Conservation (phyloP, 2,329 filamentous ascomycete species). For the Dothideomycetes sp. region DNA sequence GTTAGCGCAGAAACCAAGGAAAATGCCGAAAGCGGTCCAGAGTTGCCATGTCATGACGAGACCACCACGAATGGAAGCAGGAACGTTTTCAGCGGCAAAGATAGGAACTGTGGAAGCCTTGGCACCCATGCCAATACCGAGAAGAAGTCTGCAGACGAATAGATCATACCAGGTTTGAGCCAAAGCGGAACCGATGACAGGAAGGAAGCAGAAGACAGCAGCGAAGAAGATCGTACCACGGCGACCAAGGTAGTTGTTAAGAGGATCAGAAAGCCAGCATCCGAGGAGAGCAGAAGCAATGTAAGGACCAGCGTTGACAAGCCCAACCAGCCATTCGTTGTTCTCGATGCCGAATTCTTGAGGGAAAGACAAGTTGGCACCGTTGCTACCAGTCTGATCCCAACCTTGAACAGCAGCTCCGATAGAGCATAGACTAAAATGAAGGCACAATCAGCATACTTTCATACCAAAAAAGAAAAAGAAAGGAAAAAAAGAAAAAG, state of each 20-base stretch:
- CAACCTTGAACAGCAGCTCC: constrained; percentile 39
- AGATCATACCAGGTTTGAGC: constrained; percentile 14
- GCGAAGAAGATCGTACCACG: constrained; percentile 31
- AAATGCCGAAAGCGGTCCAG: constrained; percentile 38
- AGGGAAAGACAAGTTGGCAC: constrained; percentile 22
- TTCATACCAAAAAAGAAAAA: too few species aligned
- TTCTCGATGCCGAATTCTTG: constrained; percentile 23
- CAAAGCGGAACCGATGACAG: constrained; percentile 8
- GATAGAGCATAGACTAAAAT: neutral
- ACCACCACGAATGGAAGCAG: constrained; percentile 19
- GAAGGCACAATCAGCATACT: too few species aligned
- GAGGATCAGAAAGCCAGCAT: constrained; percentile 18
- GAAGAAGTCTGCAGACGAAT: constrained; percentile 14
- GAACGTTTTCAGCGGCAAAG: constrained; percentile 13
- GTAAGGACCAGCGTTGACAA: constrained; percentile 54
- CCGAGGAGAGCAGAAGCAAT: constrained; percentile 29
- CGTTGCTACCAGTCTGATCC: constrained; percentile 39
- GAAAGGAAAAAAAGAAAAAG: too few species aligned
- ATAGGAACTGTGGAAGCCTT: constrained; percentile 16
- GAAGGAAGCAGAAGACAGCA: constrained; percentile 16
- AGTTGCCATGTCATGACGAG: constrained; percentile 28
- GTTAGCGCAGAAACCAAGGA: constrained; percentile 34
- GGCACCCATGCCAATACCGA: constrained; percentile 16
- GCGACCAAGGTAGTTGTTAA: constrained; percentile 24
- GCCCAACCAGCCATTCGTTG: constrained; percentile 47